Conservation (phyloP, 495 filamentous ascomycete genomes). For the Delitschia confertaspora region DNA sequence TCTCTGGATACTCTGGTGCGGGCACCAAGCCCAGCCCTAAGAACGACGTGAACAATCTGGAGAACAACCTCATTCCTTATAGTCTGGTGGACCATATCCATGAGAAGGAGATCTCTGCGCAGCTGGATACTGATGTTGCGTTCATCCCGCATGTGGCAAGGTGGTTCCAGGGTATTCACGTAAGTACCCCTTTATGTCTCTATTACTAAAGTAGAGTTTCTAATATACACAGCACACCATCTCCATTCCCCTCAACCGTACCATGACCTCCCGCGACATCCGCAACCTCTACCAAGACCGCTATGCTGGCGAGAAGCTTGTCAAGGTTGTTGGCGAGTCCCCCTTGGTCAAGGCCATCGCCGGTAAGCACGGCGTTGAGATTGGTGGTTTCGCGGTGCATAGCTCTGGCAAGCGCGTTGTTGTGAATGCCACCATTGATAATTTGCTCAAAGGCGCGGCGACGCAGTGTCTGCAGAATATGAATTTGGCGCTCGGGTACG, state of each 20-base stretch:
- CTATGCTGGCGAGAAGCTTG: constrained; percentile 88
- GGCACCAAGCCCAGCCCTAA: constrained; percentile 93
- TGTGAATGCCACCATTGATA: constrained; percentile 95
- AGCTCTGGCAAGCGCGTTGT: constrained; percentile 82
- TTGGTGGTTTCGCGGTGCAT: constrained; percentile 91
- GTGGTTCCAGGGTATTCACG: constrained; percentile 93
- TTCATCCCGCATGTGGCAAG: constrained; percentile 93
- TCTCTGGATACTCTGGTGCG: constrained; percentile 92
- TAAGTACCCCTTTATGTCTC: constrained; percentile 18
- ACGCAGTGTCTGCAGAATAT: constrained; percentile 97
- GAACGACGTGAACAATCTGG: constrained; percentile 85
- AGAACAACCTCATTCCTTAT: constrained; percentile 87
- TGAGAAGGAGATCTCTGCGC: constrained; percentile 77
- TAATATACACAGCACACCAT: constrained; percentile 57
- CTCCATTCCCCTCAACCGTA: constrained; percentile 72
- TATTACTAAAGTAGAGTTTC: neutral
- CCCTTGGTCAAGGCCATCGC: constrained; percentile 82
- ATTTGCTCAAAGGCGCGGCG: constrained; percentile 90
- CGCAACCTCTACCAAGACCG: constrained; percentile 91
- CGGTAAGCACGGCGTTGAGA: constrained; percentile 85
- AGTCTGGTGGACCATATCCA: constrained; percentile 93
- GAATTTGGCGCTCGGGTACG: constrained; percentile 90
- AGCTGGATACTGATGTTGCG: constrained; percentile 67
- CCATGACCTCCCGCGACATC: constrained; percentile 84
- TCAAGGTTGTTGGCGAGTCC: constrained; percentile 83